These are phyloP conservation scores for Lenzites betulinus DNA, from an alignment of 768 basidiomycete species.

Conservation along the genomic window DNA sequence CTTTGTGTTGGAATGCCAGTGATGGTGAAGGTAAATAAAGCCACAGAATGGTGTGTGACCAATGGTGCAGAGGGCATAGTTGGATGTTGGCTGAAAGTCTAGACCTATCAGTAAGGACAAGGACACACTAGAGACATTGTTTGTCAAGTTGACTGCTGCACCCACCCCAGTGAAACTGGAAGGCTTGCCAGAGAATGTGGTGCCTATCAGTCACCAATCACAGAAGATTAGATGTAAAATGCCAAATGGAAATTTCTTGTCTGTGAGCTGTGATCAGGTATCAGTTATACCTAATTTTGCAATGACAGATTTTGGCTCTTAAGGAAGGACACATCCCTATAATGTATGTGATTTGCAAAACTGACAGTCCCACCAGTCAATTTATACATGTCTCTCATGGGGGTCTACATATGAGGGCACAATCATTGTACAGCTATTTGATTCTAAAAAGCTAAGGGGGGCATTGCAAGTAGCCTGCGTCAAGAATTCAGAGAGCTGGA, in stretches of 20 bases:
- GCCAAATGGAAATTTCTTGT: constrained; percentile 13
- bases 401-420: constrained; percentile 22
- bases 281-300: constrained; percentile 27
- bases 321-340: constrained; percentile 24
- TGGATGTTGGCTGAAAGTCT: constrained; percentile 20
- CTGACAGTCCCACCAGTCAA: constrained; percentile 21
- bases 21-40: constrained; percentile 2
- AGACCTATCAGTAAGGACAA: constrained; percentile 3
- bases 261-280: constrained; percentile 19
- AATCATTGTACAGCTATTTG: constrained; percentile 22
- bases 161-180: constrained; percentile 17
- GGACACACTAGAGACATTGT: constrained; percentile 20
- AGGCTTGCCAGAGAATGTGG: constrained; percentile 26
- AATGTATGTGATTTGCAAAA: constrained; percentile 8
- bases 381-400: constrained; percentile 27
- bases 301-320: constrained; percentile 30
- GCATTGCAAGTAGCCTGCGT: constrained; percentile 16
- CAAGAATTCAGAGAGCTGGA: constrained; percentile 35
- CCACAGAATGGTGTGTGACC: neutral
- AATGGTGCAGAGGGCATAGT: constrained; percentile 27
- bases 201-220: constrained; percentile 19
- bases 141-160: constrained; percentile 22
- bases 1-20: too few relatives aligned
- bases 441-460: constrained; percentile 11
- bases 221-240: constrained; percentile 14